Conservation (phyloP, 495 filamentous ascomycete genomes). For the Aspergillus nidulans region DNA sequence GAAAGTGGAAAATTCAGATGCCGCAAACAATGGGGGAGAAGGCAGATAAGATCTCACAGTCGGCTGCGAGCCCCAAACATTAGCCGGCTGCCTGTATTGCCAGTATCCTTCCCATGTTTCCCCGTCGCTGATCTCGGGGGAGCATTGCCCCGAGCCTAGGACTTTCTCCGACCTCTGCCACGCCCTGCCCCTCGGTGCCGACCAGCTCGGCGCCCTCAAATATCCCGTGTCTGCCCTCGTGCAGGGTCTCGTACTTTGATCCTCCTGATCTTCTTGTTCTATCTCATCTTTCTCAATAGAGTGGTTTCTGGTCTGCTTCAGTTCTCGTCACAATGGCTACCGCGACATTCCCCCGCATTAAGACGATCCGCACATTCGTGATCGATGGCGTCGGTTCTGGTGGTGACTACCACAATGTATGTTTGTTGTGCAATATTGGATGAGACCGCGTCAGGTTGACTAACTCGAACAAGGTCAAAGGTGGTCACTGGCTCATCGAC, state of each 20-base stretch:
- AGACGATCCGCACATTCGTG: conserved; percentile 73
- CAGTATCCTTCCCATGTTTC: conserved; percentile 5
- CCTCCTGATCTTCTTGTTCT: background rate
- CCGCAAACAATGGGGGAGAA: background rate
- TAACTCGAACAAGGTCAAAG: conserved; percentile 52
- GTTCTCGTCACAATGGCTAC: conserved; percentile 28
- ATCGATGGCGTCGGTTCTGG: conserved; percentile 82
- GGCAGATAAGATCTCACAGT: background rate
- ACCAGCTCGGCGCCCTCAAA: conserved; percentile 11
- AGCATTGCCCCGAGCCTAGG: conserved; percentile 32
- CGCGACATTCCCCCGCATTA: conserved; percentile 54
- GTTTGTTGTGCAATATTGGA: too few species aligned
- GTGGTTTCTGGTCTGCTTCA: background rate
- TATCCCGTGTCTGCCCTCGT: conserved; percentile 3
- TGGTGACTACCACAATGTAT: conserved; percentile 90
- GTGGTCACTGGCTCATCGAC: conserved; percentile 90
- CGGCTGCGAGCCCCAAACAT: background rate
- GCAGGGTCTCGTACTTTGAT: conserved; percentile 6
- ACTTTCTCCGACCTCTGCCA: conserved; percentile 2
- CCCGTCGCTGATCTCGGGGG: conserved; percentile 22
- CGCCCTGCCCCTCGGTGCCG: conserved; percentile 10
- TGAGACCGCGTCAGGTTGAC: too few species aligned
- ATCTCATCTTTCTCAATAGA: background rate
- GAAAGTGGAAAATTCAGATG: background rate
- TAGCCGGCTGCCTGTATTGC: conserved; percentile 3